Evolutionary conservation across 768 basidiomycete species (phyloP), one percentile per base, ranked within the genome.

Genomic region (Lactarius hengduanensis): DNA sequence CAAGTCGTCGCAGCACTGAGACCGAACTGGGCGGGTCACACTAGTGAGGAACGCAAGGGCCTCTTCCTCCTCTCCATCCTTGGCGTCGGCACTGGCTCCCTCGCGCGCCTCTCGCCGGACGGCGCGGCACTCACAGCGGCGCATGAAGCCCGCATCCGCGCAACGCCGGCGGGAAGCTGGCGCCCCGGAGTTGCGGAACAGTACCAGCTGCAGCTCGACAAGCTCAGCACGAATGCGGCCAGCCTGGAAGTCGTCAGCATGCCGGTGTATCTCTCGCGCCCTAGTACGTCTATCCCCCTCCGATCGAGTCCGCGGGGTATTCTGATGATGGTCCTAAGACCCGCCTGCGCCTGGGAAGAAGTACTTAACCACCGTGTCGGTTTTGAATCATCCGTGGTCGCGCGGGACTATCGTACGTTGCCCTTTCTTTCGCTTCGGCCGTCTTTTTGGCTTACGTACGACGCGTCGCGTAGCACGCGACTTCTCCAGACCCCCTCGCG

Each of bases 401-500:
- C 74, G 83, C 15, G 84, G 85, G 1, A 77, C 80, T 0, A 80
- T 86, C 64, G 83, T 83, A 59, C 45, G 80, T 75, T 74, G 10
- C 30, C 38, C 41, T 18, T 3, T 18, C 53, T 38, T 18, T 18
- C 57, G 4, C 32, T 43, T 26, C 8, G 36, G 57, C 32, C 9
- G 28, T n/a, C 55, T 40, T 20, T 40, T 30, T 47, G 3, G 59
- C 36, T 45, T 71, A 56, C 34, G 32, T 69, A 41, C 40, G 28
- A 16, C 5, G 18, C 22, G 59, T 20, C 3, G 56, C 60, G 72
- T 75, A 76, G 74, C 75, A 76, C 61, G 72, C 76, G 8, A 67
- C 57, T 0, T 77, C 76, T 16, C 61, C 62, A 10, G 74, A 79
- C 56, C 74, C 77, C 1, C n/a, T 59, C 9, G 67, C 60, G 5